Evolutionary conservation across 495 filamentous ascomycete genomes (phyloP), one percentile per base, ranked within the genome.

Genomic region (Durotheca rogersii): DNA sequence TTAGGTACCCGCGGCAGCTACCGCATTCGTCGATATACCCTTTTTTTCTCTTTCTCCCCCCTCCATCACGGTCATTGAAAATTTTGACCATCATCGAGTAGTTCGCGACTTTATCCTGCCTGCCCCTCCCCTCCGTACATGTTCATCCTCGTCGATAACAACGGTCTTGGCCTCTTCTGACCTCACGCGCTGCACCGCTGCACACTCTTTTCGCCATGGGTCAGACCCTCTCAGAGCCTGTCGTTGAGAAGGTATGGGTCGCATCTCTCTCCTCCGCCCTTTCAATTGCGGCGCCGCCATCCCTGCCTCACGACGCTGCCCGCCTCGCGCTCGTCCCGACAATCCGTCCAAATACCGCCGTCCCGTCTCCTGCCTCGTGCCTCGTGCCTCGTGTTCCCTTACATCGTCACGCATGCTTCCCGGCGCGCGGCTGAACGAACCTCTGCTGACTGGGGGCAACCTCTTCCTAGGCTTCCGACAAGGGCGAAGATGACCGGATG

Each of bases 151-250:
- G n/a, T n/a, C n/a, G n/a, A n/a, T n/a, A n/a, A n/a, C n/a, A n/a
- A n/a, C n/a, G n/a, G n/a, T n/a, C n/a, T n/a, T n/a, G n/a, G 37
- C 51, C 47, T 32, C 47, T 7, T 16, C 44, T 58, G 32, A 47
- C 12, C 21, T 34, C 27, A 47, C 50, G 51, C 60, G 46, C 47
- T 40, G 55, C 56, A 14, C 43, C 39, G 46, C 41, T 40, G 33
- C 45, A 41, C 47, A 35, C 25, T 47, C 40, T 40, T 55, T 53
- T 66, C 51, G 56, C 62, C 67, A 98, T 98, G 93, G 93, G 93
- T 82, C 93, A 98, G 81, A 98, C 93, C 69, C 85, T 98, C 66
- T 97, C 93, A 67, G 94, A 98, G 79, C 93, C 93, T 41, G 92
- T 97, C 61, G 86, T 95, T 57, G 93, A 97, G 64, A 98, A 98